phyloP scores from a whole-genome alignment of 129 eudicot species.

The Artemisia tridentata region DNA sequence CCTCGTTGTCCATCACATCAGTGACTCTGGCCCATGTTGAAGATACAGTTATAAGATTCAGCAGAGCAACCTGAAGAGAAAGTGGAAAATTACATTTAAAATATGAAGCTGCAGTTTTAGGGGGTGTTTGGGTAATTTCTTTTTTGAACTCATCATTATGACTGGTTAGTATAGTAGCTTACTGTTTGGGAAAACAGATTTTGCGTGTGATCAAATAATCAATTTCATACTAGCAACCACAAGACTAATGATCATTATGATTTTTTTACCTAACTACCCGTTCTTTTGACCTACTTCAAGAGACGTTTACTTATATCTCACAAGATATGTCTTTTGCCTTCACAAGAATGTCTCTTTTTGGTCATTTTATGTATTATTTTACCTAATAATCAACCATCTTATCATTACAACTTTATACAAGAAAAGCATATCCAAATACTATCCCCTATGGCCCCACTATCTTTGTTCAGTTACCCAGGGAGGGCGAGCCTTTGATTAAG shows the following conservation, averaged over 20 bases:
- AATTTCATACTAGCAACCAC: background rate
- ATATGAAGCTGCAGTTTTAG: background rate
- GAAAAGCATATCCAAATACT: slow-evolving; percentile 5
- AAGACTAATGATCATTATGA: background rate
- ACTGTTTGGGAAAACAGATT: background rate
- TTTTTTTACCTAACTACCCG: slow-evolving; percentile 3
- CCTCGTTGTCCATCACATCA: slow-evolving; percentile 98
- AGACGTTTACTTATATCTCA: slow-evolving; percentile 4
- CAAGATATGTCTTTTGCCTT: background rate
- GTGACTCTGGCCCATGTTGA: slow-evolving; percentile 98
- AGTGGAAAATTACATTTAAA: slow-evolving; percentile 10
- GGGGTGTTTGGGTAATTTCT: background rate
- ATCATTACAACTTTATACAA: background rate
- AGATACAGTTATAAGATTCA: slow-evolving; percentile 92
- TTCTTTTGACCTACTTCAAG: background rate
- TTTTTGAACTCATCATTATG: background rate
- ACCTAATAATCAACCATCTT: background rate
- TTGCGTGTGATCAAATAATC: background rate
- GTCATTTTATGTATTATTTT: background rate
- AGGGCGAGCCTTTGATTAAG: too few species aligned
- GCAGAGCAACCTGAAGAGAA: slow-evolving; percentile 72
- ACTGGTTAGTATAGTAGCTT: slow-evolving; percentile 1
- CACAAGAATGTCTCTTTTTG: background rate
- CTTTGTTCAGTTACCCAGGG: too few species aligned
- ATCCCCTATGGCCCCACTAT: background rate